phyloP scores from a whole-genome alignment of 2,329 filamentous ascomycete species.

The Pyrenochaeta sp. region DNA sequence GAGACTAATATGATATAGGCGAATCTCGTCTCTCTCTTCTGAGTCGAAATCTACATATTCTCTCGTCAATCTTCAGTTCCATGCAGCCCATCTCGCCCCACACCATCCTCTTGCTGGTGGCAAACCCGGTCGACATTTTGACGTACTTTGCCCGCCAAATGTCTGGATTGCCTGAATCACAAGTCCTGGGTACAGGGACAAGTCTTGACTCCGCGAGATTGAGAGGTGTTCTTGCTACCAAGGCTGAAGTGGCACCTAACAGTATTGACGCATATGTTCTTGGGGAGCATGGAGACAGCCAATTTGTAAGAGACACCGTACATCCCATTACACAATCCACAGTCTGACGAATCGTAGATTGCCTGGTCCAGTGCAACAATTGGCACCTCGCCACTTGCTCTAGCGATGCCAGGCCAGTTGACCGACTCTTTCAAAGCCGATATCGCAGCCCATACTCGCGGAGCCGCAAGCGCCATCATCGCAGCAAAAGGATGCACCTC shows the following conservation, averaged over 20 bases:
- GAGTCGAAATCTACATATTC: slow-evolving; percentile 58
- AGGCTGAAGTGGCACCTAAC: slow-evolving; percentile 48
- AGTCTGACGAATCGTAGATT: slow-evolving; percentile 27
- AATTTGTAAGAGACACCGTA: slow-evolving; percentile 55
- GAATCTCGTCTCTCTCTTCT: slow-evolving; percentile 57
- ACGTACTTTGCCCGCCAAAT: slow-evolving; percentile 59
- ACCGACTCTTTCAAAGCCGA: slow-evolving; percentile 36
- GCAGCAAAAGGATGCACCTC: slow-evolving; percentile 59
- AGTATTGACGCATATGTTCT: slow-evolving; percentile 55
- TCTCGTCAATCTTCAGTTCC: slow-evolving; percentile 55
- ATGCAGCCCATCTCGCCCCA: slow-evolving; percentile 59
- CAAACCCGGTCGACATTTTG: slow-evolving; percentile 64
- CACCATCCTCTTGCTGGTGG: slow-evolving; percentile 60
- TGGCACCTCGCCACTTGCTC: slow-evolving; percentile 51
- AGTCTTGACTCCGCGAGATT: slow-evolving; percentile 61
- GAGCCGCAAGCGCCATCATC: slow-evolving; percentile 58
- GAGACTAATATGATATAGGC: slow-evolving; percentile 33
- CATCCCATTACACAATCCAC: too few relatives aligned
- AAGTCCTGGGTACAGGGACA: slow-evolving; percentile 63
- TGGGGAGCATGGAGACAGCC: slow-evolving; percentile 59
- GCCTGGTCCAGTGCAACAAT: slow-evolving; percentile 57
- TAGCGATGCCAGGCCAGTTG: slow-evolving; percentile 37
- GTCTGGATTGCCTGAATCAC: slow-evolving; percentile 56
- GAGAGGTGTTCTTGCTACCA: slow-evolving; percentile 53
- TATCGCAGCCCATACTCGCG: slow-evolving; percentile 55